These are phyloP conservation scores for Eucalyptus coolabah DNA, from an alignment of 345 rosid genomes.

Conservation along the genomic window DNA sequence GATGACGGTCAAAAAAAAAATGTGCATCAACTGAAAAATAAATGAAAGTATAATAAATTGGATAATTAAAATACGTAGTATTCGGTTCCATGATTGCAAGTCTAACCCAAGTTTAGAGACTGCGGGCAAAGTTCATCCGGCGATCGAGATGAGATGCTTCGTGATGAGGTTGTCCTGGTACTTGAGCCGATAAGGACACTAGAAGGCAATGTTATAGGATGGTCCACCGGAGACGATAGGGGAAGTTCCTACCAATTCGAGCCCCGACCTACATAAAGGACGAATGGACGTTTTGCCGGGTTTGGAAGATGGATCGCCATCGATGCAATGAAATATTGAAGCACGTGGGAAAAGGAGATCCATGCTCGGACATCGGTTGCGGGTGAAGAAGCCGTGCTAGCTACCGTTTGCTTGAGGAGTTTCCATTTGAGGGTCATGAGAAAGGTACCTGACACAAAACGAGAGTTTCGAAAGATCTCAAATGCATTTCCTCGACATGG, in stretches of 20 bases:
- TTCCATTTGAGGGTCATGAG: neutral
- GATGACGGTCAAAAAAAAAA: neutral
- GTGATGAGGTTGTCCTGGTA: neutral
- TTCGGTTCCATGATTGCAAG: neutral
- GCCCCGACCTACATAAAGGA: neutral
- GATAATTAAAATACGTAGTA: neutral
- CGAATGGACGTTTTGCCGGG: neutral
- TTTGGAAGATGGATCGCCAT: neutral
- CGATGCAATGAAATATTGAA: too few species aligned
- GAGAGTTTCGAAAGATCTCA: neutral
- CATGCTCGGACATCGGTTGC: too few species aligned
- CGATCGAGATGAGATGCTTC: neutral
- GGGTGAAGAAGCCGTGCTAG: neutral
- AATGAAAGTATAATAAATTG: neutral
- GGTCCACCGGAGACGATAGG: neutral
- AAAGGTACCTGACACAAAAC: neutral
- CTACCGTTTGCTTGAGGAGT: neutral
- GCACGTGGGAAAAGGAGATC: too few species aligned
- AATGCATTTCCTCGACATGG: neutral
- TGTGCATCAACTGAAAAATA: neutral
- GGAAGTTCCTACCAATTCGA: neutral
- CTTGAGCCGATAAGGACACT: neutral
- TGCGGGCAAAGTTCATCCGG: neutral
- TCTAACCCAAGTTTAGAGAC: neutral
- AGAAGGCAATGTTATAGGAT: too few species aligned